These are phyloP conservation scores for Physcomitrium patens DNA, from an alignment of 225 moss, liverwort and hornwort genomes.

Conservation along the genomic window DNA sequence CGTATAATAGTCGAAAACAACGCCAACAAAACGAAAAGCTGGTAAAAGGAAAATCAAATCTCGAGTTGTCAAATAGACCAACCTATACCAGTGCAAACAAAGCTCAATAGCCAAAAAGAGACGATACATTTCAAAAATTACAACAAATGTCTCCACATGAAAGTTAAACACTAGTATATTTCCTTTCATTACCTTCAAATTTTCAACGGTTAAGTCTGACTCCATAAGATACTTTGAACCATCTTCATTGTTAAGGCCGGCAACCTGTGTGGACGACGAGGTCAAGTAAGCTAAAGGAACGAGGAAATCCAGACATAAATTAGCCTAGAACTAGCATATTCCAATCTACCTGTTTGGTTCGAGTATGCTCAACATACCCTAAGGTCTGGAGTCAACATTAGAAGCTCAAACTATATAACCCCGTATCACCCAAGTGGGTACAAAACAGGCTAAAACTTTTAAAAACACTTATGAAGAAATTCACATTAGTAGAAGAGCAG, in stretches of 20 bases:
- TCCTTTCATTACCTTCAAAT: slow-evolving; percentile 57
- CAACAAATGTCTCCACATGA: neutral
- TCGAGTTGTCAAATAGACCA: neutral
- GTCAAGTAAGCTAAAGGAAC: neutral
- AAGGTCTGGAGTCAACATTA: neutral
- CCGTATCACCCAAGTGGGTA: too few species aligned
- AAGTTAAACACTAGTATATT: neutral
- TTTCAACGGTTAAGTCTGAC: slow-evolving; percentile 58
- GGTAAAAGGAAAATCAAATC: neutral
- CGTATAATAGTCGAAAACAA: neutral
- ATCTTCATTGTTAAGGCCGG: slow-evolving; percentile 80
- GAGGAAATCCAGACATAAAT: neutral
- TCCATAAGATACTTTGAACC: slow-evolving; percentile 79
- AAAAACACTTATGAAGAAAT: neutral
- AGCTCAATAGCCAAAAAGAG: neutral
- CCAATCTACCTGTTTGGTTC: neutral
- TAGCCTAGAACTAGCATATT: neutral
- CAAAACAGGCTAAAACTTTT: neutral
- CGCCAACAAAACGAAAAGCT: neutral
- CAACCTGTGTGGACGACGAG: slow-evolving; percentile 48
- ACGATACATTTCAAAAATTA: neutral
- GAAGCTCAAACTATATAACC: neutral
- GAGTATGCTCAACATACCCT: neutral
- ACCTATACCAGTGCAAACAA: neutral
- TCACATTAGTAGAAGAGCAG: neutral